phyloP scores from a whole-genome alignment of 148 eudicot species.

The Agrostemma githago region DNA sequence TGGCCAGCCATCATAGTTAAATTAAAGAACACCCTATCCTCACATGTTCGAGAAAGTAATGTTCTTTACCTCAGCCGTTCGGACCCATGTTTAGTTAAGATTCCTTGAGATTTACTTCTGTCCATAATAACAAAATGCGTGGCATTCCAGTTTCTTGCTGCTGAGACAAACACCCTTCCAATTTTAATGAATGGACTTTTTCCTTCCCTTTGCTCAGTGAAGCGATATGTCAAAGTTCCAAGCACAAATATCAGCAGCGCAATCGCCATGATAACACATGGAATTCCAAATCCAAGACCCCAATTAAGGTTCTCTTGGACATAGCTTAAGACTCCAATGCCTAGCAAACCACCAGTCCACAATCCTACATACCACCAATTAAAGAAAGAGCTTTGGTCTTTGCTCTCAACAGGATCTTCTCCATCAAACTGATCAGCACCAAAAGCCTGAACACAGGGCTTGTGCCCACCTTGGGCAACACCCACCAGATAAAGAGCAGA shows the following conservation, averaged over 20 bases:
- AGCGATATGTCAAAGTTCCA: constrained; percentile 54
- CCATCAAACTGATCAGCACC: constrained; percentile 89
- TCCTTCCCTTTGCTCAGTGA: constrained; percentile 32
- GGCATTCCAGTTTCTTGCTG: constrained; percentile 29
- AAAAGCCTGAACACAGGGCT: constrained; percentile 83
- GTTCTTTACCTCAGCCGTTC: constrained; percentile 29
- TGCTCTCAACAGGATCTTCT: constrained; percentile 45
- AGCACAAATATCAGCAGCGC: constrained; percentile 44
- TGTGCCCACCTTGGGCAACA: constrained; percentile 70
- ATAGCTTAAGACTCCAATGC: constrained; percentile 41
- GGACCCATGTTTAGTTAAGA: background rate
- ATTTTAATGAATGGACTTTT: constrained; percentile 45
- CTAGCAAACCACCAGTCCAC: constrained; percentile 33
- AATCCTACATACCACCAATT: constrained; percentile 76
- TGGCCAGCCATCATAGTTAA: background rate
- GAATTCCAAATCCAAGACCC: constrained; percentile 75
- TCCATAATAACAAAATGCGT: constrained; percentile 10
- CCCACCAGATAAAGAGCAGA: constrained; percentile 57
- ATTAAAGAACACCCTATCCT: background rate
- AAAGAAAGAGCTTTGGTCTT: constrained; percentile 71
- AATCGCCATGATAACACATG: constrained; percentile 51
- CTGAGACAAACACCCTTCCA: constrained; percentile 37
- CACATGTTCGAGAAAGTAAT: background rate
- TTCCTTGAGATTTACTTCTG: constrained; percentile 17
- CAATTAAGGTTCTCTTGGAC: constrained; percentile 65